These are phyloP conservation scores for Ustilago tritici DNA, from an alignment of 1,284 basidiomycete genomes.

Conservation along the genomic window DNA sequence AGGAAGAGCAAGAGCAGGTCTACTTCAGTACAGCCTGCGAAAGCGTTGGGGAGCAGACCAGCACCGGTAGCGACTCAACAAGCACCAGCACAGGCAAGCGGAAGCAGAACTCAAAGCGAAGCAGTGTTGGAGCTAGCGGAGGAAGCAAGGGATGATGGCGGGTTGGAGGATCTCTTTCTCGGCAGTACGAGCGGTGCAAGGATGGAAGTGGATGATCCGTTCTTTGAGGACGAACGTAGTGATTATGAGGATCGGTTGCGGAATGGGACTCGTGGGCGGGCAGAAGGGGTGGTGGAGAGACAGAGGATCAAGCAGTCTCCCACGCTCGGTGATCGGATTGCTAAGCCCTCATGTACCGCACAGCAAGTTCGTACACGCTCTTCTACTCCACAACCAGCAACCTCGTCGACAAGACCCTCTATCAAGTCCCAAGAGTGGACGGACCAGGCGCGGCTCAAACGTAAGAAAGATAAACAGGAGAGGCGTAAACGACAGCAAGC, in stretches of 20 bases:
- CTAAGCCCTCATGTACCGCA: conserved; percentile 1
- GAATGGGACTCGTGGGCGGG: conserved; percentile 1
- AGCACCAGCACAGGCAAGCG: not conserved
- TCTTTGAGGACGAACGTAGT: conserved; percentile 15
- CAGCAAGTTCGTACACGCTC: not conserved
- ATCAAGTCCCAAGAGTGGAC: no score
- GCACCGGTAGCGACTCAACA: not conserved
- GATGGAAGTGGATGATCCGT: conserved; percentile 6
- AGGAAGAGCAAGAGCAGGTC: not conserved
- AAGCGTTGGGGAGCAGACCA: not conserved
- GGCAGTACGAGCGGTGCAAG: conserved; percentile 3
- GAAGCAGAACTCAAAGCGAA: not conserved
- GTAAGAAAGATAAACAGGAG: not conserved
- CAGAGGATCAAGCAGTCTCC: conserved; percentile 19
- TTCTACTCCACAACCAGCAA: conserved; percentile 11
- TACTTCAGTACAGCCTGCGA: not conserved
- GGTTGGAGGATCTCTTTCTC: conserved; percentile 25
- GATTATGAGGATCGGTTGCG: conserved; percentile 23
- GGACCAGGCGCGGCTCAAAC: not conserved
- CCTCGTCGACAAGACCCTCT: not conserved
- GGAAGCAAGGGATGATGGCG: not conserved
- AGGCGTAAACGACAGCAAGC: conserved; percentile 8
- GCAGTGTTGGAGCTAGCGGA: not conserved
- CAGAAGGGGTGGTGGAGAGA: not conserved
- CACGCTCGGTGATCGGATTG: conserved; percentile 16